A percentile compares a stretch with the other conserved stretches of the same genome.
These are phyloP conservation scores for Chenopodium album DNA, from an alignment of 148 eudicot species.

Conservation along the genomic window DNA sequence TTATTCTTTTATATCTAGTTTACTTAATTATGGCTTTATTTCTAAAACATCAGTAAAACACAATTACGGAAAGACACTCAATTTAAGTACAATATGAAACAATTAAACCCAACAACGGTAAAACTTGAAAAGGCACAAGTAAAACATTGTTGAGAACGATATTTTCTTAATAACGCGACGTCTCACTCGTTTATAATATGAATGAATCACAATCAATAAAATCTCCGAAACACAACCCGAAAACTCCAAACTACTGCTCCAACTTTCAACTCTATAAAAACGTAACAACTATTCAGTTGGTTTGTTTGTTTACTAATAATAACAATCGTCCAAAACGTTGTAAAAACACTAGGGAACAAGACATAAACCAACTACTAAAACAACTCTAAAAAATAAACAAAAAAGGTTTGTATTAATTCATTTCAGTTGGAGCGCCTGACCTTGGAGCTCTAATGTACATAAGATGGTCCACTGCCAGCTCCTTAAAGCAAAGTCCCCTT, in stretches of 20 bases:
- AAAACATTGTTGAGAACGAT: background rate
- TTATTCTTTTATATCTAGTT: too few species aligned
- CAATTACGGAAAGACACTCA: too few species aligned
- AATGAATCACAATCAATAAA: too few species aligned
- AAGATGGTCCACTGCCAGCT: slow-evolving; percentile 31
- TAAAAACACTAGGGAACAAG: slow-evolving; percentile 8
- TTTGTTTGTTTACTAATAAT: slow-evolving; percentile 5
- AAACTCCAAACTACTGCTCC: background rate
- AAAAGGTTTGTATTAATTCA: background rate
- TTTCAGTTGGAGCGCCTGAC: background rate
- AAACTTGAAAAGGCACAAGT: too few species aligned
- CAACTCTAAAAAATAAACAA: background rate
- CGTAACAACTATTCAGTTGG: slow-evolving; percentile 11
- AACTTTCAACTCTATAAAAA: background rate
- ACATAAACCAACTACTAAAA: slow-evolving; percentile 21
- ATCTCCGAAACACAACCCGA: background rate
- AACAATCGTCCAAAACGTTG: background rate
- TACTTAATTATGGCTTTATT: too few species aligned
- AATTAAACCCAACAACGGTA: background rate
- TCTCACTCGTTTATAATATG: too few species aligned
- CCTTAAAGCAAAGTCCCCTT: slow-evolving; percentile 18
- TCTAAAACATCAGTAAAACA: too few species aligned
- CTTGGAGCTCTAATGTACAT: background rate
- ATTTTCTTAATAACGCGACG: too few species aligned
- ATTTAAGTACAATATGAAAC: too few species aligned